Conservation (phyloP, 176 grass and related monocot species). For the Stipa capillata region DNA sequence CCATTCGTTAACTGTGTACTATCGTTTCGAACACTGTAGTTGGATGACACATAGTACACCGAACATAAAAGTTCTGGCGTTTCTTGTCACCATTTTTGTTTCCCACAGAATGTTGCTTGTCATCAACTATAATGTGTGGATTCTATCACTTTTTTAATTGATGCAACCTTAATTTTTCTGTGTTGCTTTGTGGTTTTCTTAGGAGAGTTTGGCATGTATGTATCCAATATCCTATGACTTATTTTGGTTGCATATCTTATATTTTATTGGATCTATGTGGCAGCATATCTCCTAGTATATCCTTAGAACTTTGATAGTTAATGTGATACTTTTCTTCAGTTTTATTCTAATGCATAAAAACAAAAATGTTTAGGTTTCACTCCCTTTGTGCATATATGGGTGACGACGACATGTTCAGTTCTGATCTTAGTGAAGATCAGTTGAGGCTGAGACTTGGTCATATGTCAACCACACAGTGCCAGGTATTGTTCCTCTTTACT, state of each 20-base stretch:
- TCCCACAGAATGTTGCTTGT: not conserved
- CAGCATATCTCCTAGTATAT: not conserved
- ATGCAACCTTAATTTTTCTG: conserved; percentile 10
- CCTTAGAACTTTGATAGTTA: not conserved
- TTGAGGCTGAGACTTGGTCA: conserved; percentile 92
- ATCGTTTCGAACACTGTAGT: no score
- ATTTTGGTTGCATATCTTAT: conserved; percentile 8
- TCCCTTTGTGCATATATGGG: conserved; percentile 97
- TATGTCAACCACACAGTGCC: conserved; percentile 87
- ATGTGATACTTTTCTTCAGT: not conserved
- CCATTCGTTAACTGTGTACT: no score
- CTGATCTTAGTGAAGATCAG: conserved; percentile 99
- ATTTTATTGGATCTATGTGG: conserved; percentile 5
- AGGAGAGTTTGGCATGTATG: not conserved
- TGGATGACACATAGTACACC: not conserved
- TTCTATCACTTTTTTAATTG: not conserved
- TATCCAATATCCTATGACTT: conserved; percentile 5
- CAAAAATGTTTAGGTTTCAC: conserved; percentile 66
- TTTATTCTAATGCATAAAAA: conserved; percentile 12
- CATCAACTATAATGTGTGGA: not conserved
- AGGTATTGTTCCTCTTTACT: conserved; percentile 36
- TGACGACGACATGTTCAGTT: conserved; percentile 99
- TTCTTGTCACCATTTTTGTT: not conserved
- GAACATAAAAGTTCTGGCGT: not conserved
- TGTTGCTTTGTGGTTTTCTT: not conserved